These are phyloP conservation scores for Prunella vulgaris DNA, from an alignment of 257 asterid species.

Conservation along the genomic window DNA sequence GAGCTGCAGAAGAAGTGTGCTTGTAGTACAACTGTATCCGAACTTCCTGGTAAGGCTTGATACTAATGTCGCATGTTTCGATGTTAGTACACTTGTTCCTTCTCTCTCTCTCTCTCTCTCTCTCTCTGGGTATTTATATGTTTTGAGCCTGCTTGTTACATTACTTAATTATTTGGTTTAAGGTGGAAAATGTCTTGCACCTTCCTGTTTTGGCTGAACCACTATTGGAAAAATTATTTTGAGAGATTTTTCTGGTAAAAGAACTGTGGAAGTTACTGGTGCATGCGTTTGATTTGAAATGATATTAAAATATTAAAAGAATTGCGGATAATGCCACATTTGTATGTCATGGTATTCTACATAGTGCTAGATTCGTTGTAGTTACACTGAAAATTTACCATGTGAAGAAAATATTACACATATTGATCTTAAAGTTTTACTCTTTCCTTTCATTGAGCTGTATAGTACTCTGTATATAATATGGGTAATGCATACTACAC, in stretches of 20 bases:
- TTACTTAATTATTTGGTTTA: background rate
- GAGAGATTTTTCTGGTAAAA: too few species aligned
- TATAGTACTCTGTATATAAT: too few species aligned
- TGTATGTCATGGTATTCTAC: background rate
- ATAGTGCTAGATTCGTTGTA: background rate
- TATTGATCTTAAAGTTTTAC: background rate
- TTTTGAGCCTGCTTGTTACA: background rate
- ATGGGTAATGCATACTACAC: background rate
- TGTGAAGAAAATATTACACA: background rate
- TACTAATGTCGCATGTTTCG: background rate
- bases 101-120: background rate
- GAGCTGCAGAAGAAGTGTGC: constrained; percentile 98
- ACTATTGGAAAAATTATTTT: too few species aligned
- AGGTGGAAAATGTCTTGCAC: background rate
- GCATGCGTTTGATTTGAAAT: background rate
- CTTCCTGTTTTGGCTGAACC: background rate
- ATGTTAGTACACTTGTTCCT: background rate
- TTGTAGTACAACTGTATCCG: constrained; percentile 86
- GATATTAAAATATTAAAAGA: background rate
- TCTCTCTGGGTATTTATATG: background rate
- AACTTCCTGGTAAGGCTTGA: constrained; percentile 72
- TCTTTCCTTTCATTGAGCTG: background rate
- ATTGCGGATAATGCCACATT: background rate
- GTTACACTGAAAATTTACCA: background rate
- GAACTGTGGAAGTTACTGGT: too few species aligned